phyloP scores from a whole-genome alignment of 495 filamentous ascomycete species.

The Aspergillus taichungensis region DNA sequence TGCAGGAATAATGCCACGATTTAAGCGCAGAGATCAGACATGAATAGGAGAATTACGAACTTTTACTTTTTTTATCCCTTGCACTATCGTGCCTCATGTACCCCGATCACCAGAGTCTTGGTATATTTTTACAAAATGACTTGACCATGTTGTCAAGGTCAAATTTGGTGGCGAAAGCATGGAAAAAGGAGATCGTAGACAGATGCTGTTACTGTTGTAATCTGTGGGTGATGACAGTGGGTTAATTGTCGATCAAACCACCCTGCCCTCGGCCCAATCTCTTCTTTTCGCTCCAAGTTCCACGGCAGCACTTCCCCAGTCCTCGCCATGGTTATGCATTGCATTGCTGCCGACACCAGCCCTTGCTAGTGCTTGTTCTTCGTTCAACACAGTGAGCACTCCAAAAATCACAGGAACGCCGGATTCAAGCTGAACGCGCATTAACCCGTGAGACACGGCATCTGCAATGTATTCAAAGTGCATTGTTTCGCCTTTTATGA shows the following conservation, averaged over 20 bases:
- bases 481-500: constrained; percentile 98
- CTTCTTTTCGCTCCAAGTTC: constrained; percentile 39
- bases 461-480: constrained; percentile 99
- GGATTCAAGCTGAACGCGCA: constrained; percentile 85
- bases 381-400: constrained; percentile 77
- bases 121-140: too few relatives aligned
- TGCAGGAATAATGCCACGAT: constrained; percentile 55
- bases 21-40: not conserved
- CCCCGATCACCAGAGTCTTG: too few relatives aligned
- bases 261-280: constrained; percentile 39
- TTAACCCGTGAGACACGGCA: constrained; percentile 78
- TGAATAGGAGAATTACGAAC: not conserved
- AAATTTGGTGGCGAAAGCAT: too few relatives aligned
- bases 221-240: too few relatives aligned
- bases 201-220: too few relatives aligned
- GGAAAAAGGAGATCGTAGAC: too few relatives aligned
- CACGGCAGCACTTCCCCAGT: constrained; percentile 65
- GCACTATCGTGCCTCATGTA: too few relatives aligned
- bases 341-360: constrained; percentile 59
- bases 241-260: constrained; percentile 18
- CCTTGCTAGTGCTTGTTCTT: constrained; percentile 77
- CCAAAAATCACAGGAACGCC: constrained; percentile 89
- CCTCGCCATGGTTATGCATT: constrained; percentile 77
- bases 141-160: too few relatives aligned
- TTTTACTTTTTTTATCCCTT: not conserved